A percentile compares a stretch with the other conserved stretches of the same genome.
Conservation (phyloP, 805 yeast genomes). For the Candida gorgasii region DNA sequence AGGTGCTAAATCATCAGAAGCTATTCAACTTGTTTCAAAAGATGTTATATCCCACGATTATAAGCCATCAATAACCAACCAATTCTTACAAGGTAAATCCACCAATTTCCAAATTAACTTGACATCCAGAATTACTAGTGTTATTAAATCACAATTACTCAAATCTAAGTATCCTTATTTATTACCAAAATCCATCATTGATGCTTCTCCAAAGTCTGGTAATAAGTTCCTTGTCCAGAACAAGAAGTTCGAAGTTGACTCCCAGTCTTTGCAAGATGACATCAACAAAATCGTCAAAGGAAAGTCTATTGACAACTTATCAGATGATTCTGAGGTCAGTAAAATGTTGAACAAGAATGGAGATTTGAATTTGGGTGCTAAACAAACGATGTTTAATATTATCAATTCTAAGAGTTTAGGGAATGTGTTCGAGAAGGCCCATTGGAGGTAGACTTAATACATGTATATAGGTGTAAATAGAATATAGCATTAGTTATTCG, state of each 20-base stretch:
- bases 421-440: constrained; percentile 17
- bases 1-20: constrained; percentile 7
- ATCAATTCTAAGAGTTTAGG: constrained; percentile 11
- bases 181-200: constrained; percentile 36
- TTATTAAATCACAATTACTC: constrained; percentile 38
- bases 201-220: constrained; percentile 20
- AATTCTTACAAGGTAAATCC: constrained; percentile 41
- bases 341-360: constrained; percentile 26
- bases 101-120: constrained; percentile 28
- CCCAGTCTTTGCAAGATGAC: constrained; percentile 22
- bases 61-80: constrained; percentile 17
- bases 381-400: constrained; percentile 31
- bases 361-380: constrained; percentile 25
- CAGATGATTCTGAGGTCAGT: constrained; percentile 8
- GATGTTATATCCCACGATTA: constrained; percentile 7
- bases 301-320: constrained; percentile 18
- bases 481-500: too few relatives aligned
- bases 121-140: constrained; percentile 39
- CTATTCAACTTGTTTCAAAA: constrained; percentile 11
- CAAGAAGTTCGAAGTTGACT: constrained; percentile 26
- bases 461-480: constrained; percentile 9
- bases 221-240: constrained; percentile 33
- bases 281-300: constrained; percentile 36
- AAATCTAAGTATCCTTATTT: constrained; percentile 43
- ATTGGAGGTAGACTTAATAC: constrained; percentile 20